These are phyloP conservation scores for Exidia glandulosa DNA, from an alignment of 768 basidiomycete genomes.

Conservation along the genomic window DNA sequence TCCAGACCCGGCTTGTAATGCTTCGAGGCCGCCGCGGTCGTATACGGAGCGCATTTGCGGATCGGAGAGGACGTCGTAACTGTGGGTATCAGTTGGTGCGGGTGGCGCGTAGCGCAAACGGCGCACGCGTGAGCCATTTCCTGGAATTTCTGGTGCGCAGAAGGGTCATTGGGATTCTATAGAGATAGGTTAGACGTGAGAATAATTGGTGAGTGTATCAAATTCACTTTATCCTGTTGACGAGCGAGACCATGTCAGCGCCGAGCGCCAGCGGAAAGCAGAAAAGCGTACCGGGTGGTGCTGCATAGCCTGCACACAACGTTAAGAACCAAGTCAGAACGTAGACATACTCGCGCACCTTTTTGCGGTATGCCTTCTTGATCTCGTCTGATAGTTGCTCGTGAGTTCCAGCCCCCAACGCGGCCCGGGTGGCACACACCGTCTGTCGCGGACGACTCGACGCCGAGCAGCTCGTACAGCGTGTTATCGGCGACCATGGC, in stretches of 20 bases:
- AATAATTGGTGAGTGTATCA: neutral
- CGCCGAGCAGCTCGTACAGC: slow-evolving; percentile 78
- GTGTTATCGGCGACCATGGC: slow-evolving; percentile 23
- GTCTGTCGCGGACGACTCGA: slow-evolving; percentile 57
- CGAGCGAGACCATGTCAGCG: slow-evolving; percentile 47
- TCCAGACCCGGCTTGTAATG: slow-evolving; percentile 39
- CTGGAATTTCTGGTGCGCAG: slow-evolving; percentile 75
- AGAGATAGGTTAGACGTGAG: neutral
- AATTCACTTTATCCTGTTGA: neutral
- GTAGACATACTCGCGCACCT: slow-evolving; percentile 38
- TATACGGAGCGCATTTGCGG: slow-evolving; percentile 57
- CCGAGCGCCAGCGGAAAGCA: no score
- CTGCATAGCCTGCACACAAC: slow-evolving; percentile 55
- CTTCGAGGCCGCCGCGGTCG: slow-evolving; percentile 63
- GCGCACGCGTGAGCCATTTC: slow-evolving; percentile 81
- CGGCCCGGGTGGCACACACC: slow-evolving; percentile 32
- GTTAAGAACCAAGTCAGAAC: slow-evolving; percentile 10
- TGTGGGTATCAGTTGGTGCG: slow-evolving; percentile 15
- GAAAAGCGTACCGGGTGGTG: slow-evolving; percentile 73
- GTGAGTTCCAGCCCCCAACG: slow-evolving; percentile 9
- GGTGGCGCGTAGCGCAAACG: slow-evolving; percentile 1
- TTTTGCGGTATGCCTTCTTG: slow-evolving; percentile 88
- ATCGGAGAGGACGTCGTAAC: slow-evolving; percentile 77
- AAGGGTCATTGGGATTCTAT: slow-evolving; percentile 82
- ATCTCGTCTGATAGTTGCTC: slow-evolving; percentile 51